These are phyloP conservation scores for Plicaturopsis crispa DNA, from an alignment of 768 basidiomycete genomes.

Conservation along the genomic window DNA sequence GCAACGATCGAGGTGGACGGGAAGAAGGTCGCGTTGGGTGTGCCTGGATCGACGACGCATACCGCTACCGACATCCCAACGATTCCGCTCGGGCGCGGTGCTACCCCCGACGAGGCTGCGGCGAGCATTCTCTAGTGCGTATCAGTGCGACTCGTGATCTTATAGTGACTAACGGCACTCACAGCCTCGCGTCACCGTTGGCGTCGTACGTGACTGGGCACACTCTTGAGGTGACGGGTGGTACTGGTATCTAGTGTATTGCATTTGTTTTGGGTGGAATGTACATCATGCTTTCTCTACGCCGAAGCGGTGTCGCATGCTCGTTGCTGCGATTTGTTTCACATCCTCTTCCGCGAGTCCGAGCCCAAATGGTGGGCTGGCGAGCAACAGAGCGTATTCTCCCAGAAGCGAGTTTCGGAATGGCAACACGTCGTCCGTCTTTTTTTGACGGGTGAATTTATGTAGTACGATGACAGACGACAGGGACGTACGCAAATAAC, in stretches of 20 bases:
- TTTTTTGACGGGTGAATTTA: constrained; percentile 4
- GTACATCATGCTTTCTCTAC: too few species aligned
- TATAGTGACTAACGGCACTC: constrained; percentile 1
- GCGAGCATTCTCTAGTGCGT: constrained; percentile 70
- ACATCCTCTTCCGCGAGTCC: constrained; percentile 59
- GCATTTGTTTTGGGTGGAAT: too few species aligned
- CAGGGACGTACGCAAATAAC: constrained; percentile 60
- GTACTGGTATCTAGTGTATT: constrained; percentile 59
- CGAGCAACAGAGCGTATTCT: constrained; percentile 78
- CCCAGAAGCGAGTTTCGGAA: constrained; percentile 68
- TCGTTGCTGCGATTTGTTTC: constrained; percentile 42
- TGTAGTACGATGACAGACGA: background rate
- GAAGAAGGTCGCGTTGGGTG: constrained; percentile 77
- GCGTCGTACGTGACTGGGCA: constrained; percentile 79
- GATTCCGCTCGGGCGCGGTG: constrained; percentile 66
- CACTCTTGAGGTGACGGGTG: constrained; percentile 80
- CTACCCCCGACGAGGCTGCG: constrained; percentile 70
- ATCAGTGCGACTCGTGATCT: constrained; percentile 5
- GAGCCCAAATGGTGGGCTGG: constrained; percentile 62
- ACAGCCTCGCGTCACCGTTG: constrained; percentile 68
- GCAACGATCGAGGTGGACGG: constrained; percentile 72
- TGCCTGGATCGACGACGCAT: constrained; percentile 41
- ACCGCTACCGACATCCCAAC: constrained; percentile 33
- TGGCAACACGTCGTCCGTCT: constrained; percentile 81
- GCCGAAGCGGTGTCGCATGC: too few species aligned